Evolutionary conservation across 805 yeast species (phyloP), one percentile per base, ranked within the genome.

Genomic region (Candida xiaguanensis): DNA sequence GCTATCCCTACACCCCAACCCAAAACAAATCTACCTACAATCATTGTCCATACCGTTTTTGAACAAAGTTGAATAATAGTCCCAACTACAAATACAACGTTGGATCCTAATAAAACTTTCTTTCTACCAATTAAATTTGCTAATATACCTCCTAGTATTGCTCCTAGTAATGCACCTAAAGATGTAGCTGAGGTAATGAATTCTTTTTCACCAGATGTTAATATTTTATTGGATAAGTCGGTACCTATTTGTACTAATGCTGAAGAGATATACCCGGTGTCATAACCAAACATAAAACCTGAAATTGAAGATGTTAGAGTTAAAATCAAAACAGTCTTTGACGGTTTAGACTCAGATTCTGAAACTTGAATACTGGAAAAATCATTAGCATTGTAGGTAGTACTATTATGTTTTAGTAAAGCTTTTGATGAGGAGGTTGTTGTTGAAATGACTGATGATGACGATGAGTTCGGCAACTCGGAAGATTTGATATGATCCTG

Each of bases 1-100:
- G 97, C 98, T 40, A 86, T 75, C 50, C 99, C 99, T 19, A 91
- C 97, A 51, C 96, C 98, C 61, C 86, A 85, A 13, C 99, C 99
- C 83, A 93, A 85, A 34, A 91, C 70, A 48, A 93, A 82, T 58
- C 98, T 76, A 31, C 98, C 99, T 11, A 67, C 80, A 46, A 87
- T 82, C 98, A 91, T 91, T 32, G 84, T 80, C 95, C 96, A 87
- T 43, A 88, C 82, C 3, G 81, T 69, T 39, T 78, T 76, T 7
- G 97, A 79, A 22, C 82, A 85, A 42, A 93, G 77, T 66, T 91
- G 99, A 43, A 90, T 67, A 31, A 77, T 74, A 15, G 95, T 87
- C 43, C 99, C 99, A 27, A 85, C 67, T 18, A 91, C 70, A 56
- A 93, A 91, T 52, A 91, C 65, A 2, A 85, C 55, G 55, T 89